Evolutionary conservation across 2,329 filamentous ascomycete genomes (phyloP), one percentile per base, ranked within the genome.

Genomic region (Hortaea werneckii): DNA sequence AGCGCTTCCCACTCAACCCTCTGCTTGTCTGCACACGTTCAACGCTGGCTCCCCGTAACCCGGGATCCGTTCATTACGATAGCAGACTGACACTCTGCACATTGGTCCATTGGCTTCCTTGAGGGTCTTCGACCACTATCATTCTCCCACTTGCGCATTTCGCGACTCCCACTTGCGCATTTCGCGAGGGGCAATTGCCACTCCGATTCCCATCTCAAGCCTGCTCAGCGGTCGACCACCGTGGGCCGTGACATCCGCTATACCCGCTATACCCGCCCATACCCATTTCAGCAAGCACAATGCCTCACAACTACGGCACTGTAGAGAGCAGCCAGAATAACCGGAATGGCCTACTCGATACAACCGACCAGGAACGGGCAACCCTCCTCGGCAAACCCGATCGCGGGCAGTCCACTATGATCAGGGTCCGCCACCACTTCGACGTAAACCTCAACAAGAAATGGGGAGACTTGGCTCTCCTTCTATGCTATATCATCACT

Each of bases 401-500:
- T 20, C 7, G 38, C 20, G 32, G 38, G 20, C 27, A 26, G 9
- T 37, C 30, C 28, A 13, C 48, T 11, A 5, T 28, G 10, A n/a
- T 12, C 12, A 52, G 51, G 5, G 42, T 56, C 5, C 48, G 43
- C 9, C 32, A 49, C 2, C 64, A 72, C 51, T 57, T 71, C 50
- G 59, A 52, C 2, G 57, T 54, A n/a, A 71, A 83, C 45, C 69
- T 87, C 45, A 72, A 69, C 48, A 77, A 79, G 28, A 71, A 76
- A 39, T 76, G 79, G 73, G 78, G 80, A 10, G 85, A 90, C 58
- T 51, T 85, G 1, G 68, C 87, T 13, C 71, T 90, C 35, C 68
- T 90, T 4, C 67, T 78, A 28, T 87, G 83, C 65, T 89, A 88
- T 61, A 67, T 85, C 52, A 82, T 88, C 59, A 89, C 85, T 0